Evolutionary conservation across 2,329 filamentous ascomycete genomes (phyloP), one percentile per base, ranked within the genome.

Genomic region (Bretziella fagacearum): DNA sequence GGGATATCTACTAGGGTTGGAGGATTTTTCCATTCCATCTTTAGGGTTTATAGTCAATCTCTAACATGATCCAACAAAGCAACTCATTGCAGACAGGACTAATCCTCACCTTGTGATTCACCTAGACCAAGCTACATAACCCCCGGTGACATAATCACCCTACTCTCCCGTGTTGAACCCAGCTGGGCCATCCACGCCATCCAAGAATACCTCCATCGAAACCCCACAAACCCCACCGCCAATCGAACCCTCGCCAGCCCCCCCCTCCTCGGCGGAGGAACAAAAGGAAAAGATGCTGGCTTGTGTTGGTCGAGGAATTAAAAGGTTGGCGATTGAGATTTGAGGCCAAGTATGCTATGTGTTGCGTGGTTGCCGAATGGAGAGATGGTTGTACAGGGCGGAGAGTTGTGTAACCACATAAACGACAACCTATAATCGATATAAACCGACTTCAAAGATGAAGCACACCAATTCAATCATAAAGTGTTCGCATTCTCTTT

Each of bases 171-270:
- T 10, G 64, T 58, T 17, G 63, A 72, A 60, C 74, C 75, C 0
- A 54, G 63, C 33, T 81, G 77, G 78, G 77, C 75, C 0, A 66
- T 81, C 27, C 72, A 75, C 56, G 63, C 70, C 8, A 61, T 81
- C 0, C 76, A 80, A 57, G 71, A 78, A 57, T 79, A 73, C 52
- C 59, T 79, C 30, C 74, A 77, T 56, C 63, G 71, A 5, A 67
- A 71, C 26, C 65, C 61, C 22, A 63, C 64, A 27, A 67, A 78
- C 53, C n/a, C n/a, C n/a, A n/a, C n/a, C n/a, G n/a, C n/a, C n/a
- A n/a, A 71, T 40, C 61, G 64, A 41, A 66, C 70, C 55, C 62
- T 80, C 2, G 65, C 70, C 0, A 61, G 62, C 2, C 65, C 77
- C 25, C 65, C 65, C 6, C 65, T 63, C 13, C 64, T 77, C 27